phyloP scores from a whole-genome alignment of 2,329 filamentous ascomycete species.

The Trichocomaceae sp. region DNA sequence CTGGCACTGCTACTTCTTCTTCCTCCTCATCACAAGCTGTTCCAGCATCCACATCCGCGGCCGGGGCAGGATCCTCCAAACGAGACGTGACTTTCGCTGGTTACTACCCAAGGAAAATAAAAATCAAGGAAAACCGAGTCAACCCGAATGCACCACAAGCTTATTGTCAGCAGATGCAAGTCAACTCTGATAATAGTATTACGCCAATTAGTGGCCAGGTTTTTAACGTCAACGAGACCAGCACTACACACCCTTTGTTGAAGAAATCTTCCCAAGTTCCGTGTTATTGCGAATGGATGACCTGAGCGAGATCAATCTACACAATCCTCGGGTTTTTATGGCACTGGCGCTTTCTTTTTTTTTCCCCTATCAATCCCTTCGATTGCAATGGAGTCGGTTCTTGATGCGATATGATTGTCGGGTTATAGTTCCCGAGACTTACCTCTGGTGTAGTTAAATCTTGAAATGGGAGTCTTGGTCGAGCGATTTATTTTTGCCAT shows the following conservation, averaged over 20 bases:
- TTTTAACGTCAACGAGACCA: slow-evolving; percentile 29
- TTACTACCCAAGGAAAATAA: slow-evolving; percentile 53
- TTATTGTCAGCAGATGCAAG: slow-evolving; percentile 60
- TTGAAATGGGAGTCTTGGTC: slow-evolving; percentile 4
- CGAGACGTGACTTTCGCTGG: slow-evolving; percentile 10
- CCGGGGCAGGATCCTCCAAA: slow-evolving; percentile 13
- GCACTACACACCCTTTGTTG: slow-evolving; percentile 16
- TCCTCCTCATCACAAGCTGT: slow-evolving; percentile 1
- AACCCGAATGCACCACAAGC: slow-evolving; percentile 39
- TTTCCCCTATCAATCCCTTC: not conserved
- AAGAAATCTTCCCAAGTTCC: not conserved
- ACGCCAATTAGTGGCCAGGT: slow-evolving; percentile 22
- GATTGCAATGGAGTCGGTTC: not conserved
- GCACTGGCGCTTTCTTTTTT: not conserved
- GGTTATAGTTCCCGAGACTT: not conserved
- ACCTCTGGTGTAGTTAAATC: not conserved
- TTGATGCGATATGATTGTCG: slow-evolving; percentile 6
- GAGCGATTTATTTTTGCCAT: slow-evolving; percentile 1
- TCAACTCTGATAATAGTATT: slow-evolving; percentile 47
- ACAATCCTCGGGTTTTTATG: not conserved
- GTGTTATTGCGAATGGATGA: slow-evolving; percentile 14
- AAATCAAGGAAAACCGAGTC: slow-evolving; percentile 58
- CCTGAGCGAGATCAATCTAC: not conserved
- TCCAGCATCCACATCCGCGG: slow-evolving; percentile 7
- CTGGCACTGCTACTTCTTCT: slow-evolving; percentile 13